phyloP scores from a whole-genome alignment of 306 rosid species.

The Quercus aquifolioides region DNA sequence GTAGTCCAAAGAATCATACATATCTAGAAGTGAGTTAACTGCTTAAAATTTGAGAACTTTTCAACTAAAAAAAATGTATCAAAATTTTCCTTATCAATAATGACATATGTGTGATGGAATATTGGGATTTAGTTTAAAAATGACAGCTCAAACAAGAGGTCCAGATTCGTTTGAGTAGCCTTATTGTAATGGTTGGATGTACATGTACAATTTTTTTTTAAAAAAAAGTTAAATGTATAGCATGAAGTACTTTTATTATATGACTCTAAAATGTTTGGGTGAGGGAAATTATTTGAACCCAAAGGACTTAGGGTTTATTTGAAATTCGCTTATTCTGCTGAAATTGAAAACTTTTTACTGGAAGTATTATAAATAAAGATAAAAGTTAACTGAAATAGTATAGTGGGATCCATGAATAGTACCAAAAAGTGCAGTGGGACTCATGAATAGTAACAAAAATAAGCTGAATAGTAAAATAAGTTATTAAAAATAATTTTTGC shows the following conservation, averaged over 20 bases:
- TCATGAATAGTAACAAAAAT: no score
- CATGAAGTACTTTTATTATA: not conserved
- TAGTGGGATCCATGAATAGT: no score
- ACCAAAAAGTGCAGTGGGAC: no score
- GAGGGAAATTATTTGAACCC: not conserved
- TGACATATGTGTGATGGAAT: not conserved
- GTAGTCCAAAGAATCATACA: no score
- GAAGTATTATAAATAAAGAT: no score
- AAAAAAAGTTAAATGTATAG: not conserved
- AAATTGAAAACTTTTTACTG: no score
- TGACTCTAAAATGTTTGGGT: not conserved
- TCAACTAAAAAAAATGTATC: not conserved
- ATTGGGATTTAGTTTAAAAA: no score
- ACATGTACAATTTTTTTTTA: not conserved
- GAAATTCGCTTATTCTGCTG: no score
- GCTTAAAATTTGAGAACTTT: not conserved
- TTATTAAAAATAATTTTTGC: no score
- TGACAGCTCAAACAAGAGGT: no score
- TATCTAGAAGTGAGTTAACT: not conserved
- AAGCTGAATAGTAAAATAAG: no score
- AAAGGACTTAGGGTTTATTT: not conserved
- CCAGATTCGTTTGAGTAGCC: not conserved
- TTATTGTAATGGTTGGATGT: not conserved
- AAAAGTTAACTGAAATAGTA: no score
- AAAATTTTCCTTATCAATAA: not conserved